Conservation (phyloP, 176 grass and related monocot genomes). For the Avena atlantica region DNA sequence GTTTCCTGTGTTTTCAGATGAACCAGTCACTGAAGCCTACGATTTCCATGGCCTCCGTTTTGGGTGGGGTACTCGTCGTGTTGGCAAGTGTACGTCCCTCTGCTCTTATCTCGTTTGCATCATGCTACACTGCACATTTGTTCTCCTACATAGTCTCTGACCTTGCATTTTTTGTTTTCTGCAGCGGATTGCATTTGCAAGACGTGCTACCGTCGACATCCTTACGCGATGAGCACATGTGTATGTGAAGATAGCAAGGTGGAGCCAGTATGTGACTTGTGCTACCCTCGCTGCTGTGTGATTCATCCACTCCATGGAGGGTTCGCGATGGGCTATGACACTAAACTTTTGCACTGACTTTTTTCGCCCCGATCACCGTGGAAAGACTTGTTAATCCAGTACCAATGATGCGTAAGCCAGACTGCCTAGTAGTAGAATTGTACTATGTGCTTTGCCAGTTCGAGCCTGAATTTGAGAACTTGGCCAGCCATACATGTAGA, state of each 20-base stretch:
- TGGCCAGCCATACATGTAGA: not conserved
- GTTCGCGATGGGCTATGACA: not conserved
- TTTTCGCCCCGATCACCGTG: not conserved
- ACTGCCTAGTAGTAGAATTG: too few species aligned
- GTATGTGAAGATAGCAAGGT: too few species aligned
- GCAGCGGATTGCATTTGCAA: not conserved
- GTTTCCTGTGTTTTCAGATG: not conserved
- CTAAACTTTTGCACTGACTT: not conserved
- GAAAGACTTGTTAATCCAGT: too few species aligned
- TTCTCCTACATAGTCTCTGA: not conserved
- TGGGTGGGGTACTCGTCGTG: not conserved
- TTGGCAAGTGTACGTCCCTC: not conserved
- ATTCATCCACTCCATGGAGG: not conserved
- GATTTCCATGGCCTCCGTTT: not conserved
- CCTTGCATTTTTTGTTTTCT: not conserved
- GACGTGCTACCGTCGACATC: not conserved
- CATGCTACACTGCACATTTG: not conserved
- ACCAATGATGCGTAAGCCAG: too few species aligned
- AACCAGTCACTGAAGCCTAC: not conserved
- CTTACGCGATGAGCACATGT: not conserved
- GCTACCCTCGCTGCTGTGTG: not conserved
- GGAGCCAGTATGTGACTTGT: not conserved
- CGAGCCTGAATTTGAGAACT: not conserved
- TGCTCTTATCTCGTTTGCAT: not conserved
- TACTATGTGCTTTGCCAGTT: not conserved